Percentiles rank a stretch among this genome's conserved stretches.
phyloP scores from a whole-genome alignment of 108 stramenopile genomes.

The Parmales sp. region DNA sequence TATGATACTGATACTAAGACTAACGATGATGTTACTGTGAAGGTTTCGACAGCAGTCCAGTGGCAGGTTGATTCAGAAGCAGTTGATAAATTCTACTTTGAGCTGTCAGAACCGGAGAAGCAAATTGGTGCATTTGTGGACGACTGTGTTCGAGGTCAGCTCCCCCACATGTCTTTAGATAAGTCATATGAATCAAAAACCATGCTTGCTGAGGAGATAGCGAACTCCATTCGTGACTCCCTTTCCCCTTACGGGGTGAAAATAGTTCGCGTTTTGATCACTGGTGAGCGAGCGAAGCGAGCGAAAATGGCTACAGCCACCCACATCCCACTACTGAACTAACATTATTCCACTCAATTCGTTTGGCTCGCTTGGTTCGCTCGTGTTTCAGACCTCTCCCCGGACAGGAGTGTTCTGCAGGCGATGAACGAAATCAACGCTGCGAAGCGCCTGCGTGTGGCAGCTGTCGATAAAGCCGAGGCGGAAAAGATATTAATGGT shows the following conservation, averaged over 20 bases:
- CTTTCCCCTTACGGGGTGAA: background rate
- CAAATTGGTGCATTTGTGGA: slow-evolving; percentile 24
- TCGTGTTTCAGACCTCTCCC: slow-evolving; percentile 36
- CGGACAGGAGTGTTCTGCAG: slow-evolving; percentile 31
- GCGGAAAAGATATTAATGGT: slow-evolving; percentile 29
- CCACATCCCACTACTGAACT: too few species aligned
- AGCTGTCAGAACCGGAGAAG: slow-evolving; percentile 18
- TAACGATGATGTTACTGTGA: background rate
- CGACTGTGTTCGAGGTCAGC: too few species aligned
- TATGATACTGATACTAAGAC: too few species aligned
- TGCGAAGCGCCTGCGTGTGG: slow-evolving; percentile 16
- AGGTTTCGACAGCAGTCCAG: slow-evolving; percentile 10
- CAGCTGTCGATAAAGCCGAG: slow-evolving; percentile 20
- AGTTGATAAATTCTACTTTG: slow-evolving; percentile 17
- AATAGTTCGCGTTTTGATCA: slow-evolving; percentile 33
- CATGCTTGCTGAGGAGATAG: slow-evolving; percentile 17
- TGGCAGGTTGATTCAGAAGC: slow-evolving; percentile 14
- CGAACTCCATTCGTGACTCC: slow-evolving; percentile 7
- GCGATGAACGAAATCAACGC: slow-evolving; percentile 51
- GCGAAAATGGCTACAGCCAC: too few species aligned
- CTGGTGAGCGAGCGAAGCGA: too few species aligned
- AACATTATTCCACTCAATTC: too few species aligned
- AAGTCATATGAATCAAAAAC: slow-evolving; percentile 18
- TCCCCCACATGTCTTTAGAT: slow-evolving; percentile 19
- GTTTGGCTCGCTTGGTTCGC: too few species aligned